Evolutionary conservation across 1,284 basidiomycete genomes (phyloP).

Genomic region (Anthracocystis panici-leucophaei): DNA sequence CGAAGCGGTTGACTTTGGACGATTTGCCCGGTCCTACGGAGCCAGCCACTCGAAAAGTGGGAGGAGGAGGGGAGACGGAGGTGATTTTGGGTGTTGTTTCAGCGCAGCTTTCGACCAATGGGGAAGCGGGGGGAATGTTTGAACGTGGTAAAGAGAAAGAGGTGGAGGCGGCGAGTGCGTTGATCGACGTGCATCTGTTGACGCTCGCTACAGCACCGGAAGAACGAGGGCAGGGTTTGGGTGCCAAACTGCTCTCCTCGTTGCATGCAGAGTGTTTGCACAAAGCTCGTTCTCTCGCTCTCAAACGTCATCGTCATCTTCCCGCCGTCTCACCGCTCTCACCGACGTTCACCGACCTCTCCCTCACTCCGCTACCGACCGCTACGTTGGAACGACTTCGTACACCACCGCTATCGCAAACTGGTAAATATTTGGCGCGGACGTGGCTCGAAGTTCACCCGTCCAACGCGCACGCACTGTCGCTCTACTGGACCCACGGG

Average conservation of each 20-base stretch:
- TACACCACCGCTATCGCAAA: neutral
- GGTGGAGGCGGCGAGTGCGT: slow-evolving; percentile 16
- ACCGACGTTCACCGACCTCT: slow-evolving; percentile 28
- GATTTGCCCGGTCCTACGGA: slow-evolving; percentile 57
- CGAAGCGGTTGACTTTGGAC: slow-evolving; percentile 12
- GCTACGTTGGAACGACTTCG: neutral
- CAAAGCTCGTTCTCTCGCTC: slow-evolving; percentile 26
- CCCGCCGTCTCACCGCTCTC: slow-evolving; percentile 13
- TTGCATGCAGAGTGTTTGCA: slow-evolving; percentile 49
- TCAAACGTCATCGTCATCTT: slow-evolving; percentile 4
- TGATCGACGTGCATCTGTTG: slow-evolving; percentile 55
- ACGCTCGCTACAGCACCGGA: slow-evolving; percentile 54
- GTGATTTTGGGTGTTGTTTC: slow-evolving; percentile 60
- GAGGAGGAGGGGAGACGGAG: slow-evolving; percentile 34
- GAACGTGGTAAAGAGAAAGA: neutral
- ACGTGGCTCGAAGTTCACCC: slow-evolving; percentile 59
- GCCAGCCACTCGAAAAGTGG: neutral
- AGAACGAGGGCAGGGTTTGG: slow-evolving; percentile 60
- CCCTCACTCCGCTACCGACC: neutral
- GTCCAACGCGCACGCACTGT: slow-evolving; percentile 47
- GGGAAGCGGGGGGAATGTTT: too few relatives aligned
- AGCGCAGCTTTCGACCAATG: slow-evolving; percentile 19
- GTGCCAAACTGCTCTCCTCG: slow-evolving; percentile 47
- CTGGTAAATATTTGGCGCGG: slow-evolving; percentile 17
- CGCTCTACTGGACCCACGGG: slow-evolving; percentile 45